Conservation (phyloP, 345 rosid species). For the Gossypium ekmanianum region DNA sequence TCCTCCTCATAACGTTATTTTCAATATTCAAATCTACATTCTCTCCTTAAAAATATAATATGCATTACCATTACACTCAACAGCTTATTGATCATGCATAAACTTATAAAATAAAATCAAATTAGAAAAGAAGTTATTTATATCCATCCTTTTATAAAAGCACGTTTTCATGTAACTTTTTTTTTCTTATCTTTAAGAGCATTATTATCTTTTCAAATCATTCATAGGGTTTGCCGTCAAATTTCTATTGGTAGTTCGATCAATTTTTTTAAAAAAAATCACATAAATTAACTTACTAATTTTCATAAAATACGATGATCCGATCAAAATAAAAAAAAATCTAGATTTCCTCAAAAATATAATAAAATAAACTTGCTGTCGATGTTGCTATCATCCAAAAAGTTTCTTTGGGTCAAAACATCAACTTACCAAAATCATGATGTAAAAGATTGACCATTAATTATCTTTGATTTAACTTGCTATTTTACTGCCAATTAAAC, state of each 20-base stretch:
- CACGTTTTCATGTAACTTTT: neutral
- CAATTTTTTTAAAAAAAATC: too few relatives aligned
- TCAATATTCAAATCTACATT: too few relatives aligned
- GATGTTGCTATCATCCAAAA: neutral
- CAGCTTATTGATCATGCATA: too few relatives aligned
- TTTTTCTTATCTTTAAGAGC: neutral
- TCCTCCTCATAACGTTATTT: too few relatives aligned
- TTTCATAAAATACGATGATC: too few relatives aligned
- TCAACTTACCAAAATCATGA: conserved; percentile 6
- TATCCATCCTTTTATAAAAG: too few relatives aligned
- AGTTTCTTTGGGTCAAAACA: conserved; percentile 5
- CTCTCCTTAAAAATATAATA: too few relatives aligned
- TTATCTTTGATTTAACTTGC: neutral
- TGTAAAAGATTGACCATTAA: conserved; percentile 3
- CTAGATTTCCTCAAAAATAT: too few relatives aligned
- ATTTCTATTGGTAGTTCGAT: neutral
- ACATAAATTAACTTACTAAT: too few relatives aligned
- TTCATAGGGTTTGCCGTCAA: neutral
- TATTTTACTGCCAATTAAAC: neutral
- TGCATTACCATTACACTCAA: too few relatives aligned
- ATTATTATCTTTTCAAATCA: neutral
- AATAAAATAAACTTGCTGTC: neutral
- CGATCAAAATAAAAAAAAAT: too few relatives aligned
- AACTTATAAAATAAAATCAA: neutral
- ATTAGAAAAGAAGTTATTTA: too few relatives aligned